These are phyloP conservation scores for Pseudocercospora eumusae DNA, from an alignment of 2,329 filamentous ascomycete species.

Conservation along the genomic window DNA sequence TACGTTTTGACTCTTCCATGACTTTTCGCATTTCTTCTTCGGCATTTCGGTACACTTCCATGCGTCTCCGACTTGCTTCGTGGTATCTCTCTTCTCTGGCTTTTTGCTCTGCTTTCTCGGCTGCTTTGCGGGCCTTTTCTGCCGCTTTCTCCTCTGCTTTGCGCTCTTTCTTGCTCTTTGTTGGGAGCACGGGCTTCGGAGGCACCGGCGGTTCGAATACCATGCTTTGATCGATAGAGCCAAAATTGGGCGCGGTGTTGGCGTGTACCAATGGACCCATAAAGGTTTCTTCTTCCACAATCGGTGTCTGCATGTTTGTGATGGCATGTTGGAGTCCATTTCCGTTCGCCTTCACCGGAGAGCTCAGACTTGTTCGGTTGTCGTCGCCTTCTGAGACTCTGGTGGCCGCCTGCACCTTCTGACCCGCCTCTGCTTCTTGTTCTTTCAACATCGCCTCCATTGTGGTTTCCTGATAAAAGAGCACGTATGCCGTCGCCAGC, in stretches of 20 bases:
- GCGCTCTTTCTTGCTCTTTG: constrained; percentile 68
- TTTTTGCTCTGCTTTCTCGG: constrained; percentile 60
- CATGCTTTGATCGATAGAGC: constrained; percentile 19
- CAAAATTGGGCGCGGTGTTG: constrained; percentile 59
- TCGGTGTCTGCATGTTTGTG: constrained; percentile 22
- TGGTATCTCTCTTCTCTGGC: constrained; percentile 43
- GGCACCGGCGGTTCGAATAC: constrained; percentile 38
- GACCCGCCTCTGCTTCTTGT: constrained; percentile 74
- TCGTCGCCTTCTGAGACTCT: constrained; percentile 43
- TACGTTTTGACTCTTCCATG: constrained; percentile 66
- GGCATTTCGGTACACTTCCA: constrained; percentile 58
- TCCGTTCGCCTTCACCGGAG: constrained; percentile 28
- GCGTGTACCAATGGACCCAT: constrained; percentile 66
- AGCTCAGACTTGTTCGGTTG: constrained; percentile 29
- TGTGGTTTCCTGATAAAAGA: constrained; percentile 95
- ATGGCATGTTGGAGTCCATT: constrained; percentile 38
- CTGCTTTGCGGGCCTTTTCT: constrained; percentile 60
- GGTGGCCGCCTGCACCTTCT: constrained; percentile 47
- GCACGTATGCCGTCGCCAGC: constrained; percentile 90
- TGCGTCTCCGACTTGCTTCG: constrained; percentile 46
- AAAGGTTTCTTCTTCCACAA: constrained; percentile 15
- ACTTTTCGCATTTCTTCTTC: constrained; percentile 66
- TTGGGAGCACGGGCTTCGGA: constrained; percentile 54
- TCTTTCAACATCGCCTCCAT: constrained; percentile 70
- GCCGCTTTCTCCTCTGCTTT: constrained; percentile 57